Evolutionary conservation across 768 basidiomycete genomes (phyloP).

Genomic region (Rhizopogon vesiculosus): DNA sequence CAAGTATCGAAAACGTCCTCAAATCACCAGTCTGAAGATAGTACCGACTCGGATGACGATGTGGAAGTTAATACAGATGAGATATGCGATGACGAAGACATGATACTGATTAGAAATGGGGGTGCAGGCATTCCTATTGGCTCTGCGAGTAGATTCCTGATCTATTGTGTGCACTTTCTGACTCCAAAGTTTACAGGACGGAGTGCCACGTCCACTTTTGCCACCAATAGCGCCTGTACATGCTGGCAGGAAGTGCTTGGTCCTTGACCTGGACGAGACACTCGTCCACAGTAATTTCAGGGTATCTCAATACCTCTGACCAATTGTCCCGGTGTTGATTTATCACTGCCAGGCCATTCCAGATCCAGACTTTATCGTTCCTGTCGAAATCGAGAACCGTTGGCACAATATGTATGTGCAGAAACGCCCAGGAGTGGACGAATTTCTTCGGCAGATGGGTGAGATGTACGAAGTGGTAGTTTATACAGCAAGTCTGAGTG

Average conservation of each 20-base stretch:
- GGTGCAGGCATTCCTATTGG: constrained; percentile 90
- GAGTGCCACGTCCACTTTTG: constrained; percentile 72
- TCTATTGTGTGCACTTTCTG: neutral
- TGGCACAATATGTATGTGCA: constrained; percentile 96
- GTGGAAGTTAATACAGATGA: constrained; percentile 32
- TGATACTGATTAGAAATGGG: constrained; percentile 73
- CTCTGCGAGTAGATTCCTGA: constrained; percentile 47
- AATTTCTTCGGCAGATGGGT: constrained; percentile 92
- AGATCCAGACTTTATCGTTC: constrained; percentile 93
- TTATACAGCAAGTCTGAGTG: constrained; percentile 92
- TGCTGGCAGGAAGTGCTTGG: constrained; percentile 81
- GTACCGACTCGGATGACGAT: constrained; percentile 38
- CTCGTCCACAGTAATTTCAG: constrained; percentile 93
- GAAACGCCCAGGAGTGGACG: constrained; percentile 92
- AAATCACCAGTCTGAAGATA: constrained; percentile 30
- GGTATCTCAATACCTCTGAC: constrained; percentile 36
- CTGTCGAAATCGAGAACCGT: constrained; percentile 92
- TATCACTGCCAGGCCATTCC: constrained; percentile 57
- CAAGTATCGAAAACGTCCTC: neutral
- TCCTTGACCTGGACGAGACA: constrained; percentile 91
- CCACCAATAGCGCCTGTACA: constrained; percentile 72
- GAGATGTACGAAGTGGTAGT: constrained; percentile 93
- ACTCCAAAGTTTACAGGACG: constrained; percentile 49
- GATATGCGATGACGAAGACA: constrained; percentile 65
- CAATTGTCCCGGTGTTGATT: neutral